Evolutionary conservation across 805 yeast genomes (phyloP).

Genomic region (Hanseniaspora jakobsenii): DNA sequence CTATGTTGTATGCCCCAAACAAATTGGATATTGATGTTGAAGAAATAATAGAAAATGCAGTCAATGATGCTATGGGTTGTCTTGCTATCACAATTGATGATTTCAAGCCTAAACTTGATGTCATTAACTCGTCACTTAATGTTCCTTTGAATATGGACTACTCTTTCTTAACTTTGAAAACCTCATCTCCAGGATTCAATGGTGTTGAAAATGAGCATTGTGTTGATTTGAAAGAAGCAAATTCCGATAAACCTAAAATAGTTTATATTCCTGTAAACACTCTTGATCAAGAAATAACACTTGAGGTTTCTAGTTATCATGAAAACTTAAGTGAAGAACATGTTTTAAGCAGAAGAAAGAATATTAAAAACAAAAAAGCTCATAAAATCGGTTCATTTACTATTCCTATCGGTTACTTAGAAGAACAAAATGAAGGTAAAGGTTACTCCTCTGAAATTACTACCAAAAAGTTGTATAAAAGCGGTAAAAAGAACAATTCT

Average conservation of each 20-base stretch:
- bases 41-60: slow-evolving; percentile 50
- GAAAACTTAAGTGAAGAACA: slow-evolving; percentile 4
- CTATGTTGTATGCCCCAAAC: slow-evolving; percentile 74
- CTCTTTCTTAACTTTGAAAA: slow-evolving; percentile 8
- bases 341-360: slow-evolving; percentile 11
- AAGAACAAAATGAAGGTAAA: slow-evolving; percentile 8
- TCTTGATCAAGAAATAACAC: slow-evolving; percentile 44
- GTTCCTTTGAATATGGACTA: slow-evolving; percentile 8
- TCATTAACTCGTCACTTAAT: neutral
- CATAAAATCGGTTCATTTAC: slow-evolving; percentile 12
- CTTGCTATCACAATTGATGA: slow-evolving; percentile 46
- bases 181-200: slow-evolving; percentile 9
- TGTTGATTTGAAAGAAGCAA: slow-evolving; percentile 1
- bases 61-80: slow-evolving; percentile 60
- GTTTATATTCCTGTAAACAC: slow-evolving; percentile 43
- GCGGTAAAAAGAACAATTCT: slow-evolving; percentile 5
- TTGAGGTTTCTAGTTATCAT: slow-evolving; percentile 10
- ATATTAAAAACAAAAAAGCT: slow-evolving; percentile 12
- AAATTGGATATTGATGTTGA: slow-evolving; percentile 64
- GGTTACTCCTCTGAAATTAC: neutral
- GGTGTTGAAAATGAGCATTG: slow-evolving; percentile 3
- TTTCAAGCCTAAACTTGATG: slow-evolving; percentile 29
- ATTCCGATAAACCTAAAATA: neutral
- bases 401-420: slow-evolving; percentile 3
- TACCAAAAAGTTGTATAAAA: slow-evolving; percentile 10